Evolutionary conservation across 306 rosid species (phyloP), one percentile per base, ranked within the genome.

Genomic region (Rubus idaeus): DNA sequence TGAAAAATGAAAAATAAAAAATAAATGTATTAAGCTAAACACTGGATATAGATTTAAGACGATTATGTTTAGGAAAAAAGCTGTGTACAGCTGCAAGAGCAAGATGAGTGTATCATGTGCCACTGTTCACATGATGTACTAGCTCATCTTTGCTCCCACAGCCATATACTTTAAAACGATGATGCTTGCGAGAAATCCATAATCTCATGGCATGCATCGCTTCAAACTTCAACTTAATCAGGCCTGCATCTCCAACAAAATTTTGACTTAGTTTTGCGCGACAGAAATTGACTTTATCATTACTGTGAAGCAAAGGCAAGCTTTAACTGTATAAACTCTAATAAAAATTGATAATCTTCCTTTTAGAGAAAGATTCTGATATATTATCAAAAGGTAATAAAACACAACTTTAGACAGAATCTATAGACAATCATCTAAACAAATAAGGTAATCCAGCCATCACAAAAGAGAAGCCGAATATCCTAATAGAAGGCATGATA

Each of bases 381-480:
- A 52, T 35, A 5, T 37, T 50, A 42, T 30, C 18, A 10, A 35
- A 60, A 75, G 21, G 47, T 75, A 49, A 76, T 5, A 55, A 66
- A 76, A 56, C 52, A 40, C 7, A 42, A 76, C 45, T 40, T 18
- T 53, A 42, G 46, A 37, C 66, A 72, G 3, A 30, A 68, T 56
- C 9, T 68, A 42, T 14, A 68, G 4, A 68, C n/a, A 30, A 45
- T 26, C 35, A 39, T 70, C 26, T 52, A 40, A 58, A 26, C 44
- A 78, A 35, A 70, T n/a, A 73, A 58, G 77, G 10, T 42, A 73
- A 73, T 41, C 23, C 37, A 58, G 60, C 6, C 67, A 56, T 9
- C 40, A 13, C 57, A 65, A 18, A 39, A 46, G 52, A 63, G 11
- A 49, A 41, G 40, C 55, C 14, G 2, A 37, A 23, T 37, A 52